Percentiles rank a stretch among this genome's conserved stretches.
phyloP scores from a whole-genome alignment of 768 basidiomycete genomes.

The Galerina sulciceps region DNA sequence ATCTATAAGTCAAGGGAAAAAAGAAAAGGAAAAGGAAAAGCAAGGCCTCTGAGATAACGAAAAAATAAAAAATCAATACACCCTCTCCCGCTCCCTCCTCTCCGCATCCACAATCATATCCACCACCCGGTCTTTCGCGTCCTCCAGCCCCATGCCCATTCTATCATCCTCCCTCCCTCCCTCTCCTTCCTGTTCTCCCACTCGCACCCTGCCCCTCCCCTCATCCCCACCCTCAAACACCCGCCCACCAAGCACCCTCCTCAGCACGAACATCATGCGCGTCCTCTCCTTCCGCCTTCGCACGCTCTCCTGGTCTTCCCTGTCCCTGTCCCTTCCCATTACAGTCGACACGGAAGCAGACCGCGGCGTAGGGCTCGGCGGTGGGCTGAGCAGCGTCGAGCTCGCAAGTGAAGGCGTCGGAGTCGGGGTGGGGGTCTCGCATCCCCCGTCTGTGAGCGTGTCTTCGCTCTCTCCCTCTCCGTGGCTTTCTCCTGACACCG shows the following conservation, averaged over 20 bases:
- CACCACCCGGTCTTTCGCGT: constrained; percentile 76
- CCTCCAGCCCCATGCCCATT: constrained; percentile 55
- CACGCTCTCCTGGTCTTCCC: constrained; percentile 4
- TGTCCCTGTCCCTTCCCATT: constrained; percentile 38
- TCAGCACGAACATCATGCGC: constrained; percentile 40
- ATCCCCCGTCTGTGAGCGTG: constrained; percentile 4
- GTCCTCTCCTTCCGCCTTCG: not conserved
- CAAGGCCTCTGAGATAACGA: not conserved
- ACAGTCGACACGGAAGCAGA: constrained; percentile 6
- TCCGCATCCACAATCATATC: constrained; percentile 64
- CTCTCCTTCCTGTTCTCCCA: constrained; percentile 58
- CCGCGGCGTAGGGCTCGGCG: constrained; percentile 53
- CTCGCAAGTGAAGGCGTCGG: not conserved
- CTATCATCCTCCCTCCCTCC: constrained; percentile 44
- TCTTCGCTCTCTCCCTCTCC: not conserved
- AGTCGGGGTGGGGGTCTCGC: constrained; percentile 12
- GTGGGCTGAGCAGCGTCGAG: constrained; percentile 58
- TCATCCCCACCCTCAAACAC: constrained; percentile 41
- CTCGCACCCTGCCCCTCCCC: too few relatives aligned
- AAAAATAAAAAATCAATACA: not conserved
- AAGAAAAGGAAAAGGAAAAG: too few relatives aligned
- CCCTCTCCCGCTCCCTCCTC: constrained; percentile 29
- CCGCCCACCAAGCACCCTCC: constrained; percentile 56
- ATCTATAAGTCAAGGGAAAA: too few relatives aligned
- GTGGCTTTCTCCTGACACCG: constrained; percentile 9